A percentile compares a stretch with the other conserved stretches of the same genome.
Evolutionary conservation across 129 eudicot genomes (phyloP).

Genomic region (Dittrichia graveolens): DNA sequence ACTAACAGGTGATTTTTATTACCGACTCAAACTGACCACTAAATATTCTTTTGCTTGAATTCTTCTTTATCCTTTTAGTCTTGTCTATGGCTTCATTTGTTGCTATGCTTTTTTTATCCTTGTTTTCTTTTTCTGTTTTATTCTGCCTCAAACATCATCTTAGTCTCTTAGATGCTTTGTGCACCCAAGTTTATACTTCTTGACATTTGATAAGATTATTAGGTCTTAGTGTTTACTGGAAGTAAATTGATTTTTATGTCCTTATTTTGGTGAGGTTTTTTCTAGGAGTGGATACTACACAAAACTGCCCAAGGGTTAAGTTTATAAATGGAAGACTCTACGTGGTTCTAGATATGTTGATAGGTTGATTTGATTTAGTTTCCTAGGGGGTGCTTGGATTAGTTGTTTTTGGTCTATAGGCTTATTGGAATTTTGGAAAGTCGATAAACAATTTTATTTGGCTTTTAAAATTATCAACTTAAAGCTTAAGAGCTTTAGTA

Average conservation of each 20-base stretch:
- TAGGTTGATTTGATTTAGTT: constrained; percentile 4
- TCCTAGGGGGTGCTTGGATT: not conserved
- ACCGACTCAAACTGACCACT: constrained; percentile 19
- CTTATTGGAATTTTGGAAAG: no score
- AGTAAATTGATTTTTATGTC: not conserved
- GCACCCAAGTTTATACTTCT: constrained; percentile 16
- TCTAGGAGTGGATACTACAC: constrained; percentile 6
- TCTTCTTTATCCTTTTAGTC: constrained; percentile 21
- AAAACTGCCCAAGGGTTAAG: constrained; percentile 6
- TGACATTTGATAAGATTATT: constrained; percentile 26
- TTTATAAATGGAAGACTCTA: not conserved
- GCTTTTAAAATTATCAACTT: no score
- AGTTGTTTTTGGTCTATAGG: no score
- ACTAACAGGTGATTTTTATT: constrained; percentile 23
- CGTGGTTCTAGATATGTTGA: not conserved
- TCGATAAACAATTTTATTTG: no score
- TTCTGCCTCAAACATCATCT: constrained; percentile 23
- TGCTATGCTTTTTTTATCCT: constrained; percentile 14
- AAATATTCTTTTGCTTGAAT: not conserved
- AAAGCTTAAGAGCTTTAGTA: no score
- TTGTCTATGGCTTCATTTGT: constrained; percentile 14
- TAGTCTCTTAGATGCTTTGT: constrained; percentile 18
- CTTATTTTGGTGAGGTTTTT: not conserved
- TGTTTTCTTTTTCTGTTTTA: constrained; percentile 7
- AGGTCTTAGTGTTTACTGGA: constrained; percentile 9